Base-by-base conservation (phyloP, 768 basidiomycete species). In the Phanerodontia chrysosporium region DNA sequence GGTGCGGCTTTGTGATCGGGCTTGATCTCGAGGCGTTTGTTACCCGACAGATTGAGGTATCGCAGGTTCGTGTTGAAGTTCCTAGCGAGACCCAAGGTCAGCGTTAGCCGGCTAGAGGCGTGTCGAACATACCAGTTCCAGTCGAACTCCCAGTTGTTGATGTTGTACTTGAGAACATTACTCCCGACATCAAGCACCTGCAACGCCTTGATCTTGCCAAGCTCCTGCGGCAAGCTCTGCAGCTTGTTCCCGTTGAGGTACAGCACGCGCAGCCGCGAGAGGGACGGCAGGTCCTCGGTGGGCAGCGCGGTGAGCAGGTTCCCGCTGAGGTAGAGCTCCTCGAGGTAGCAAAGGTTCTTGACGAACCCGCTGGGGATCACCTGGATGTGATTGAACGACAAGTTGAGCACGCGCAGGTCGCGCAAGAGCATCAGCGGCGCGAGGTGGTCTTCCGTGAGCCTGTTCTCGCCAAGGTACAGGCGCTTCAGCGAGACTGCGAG, bases 81-180 rank as follows among this genome's bases (percentile, higher is more conserved):
- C 95, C 96, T 97, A 63, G 7, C 13, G 9, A 16, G 22, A 54
- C n/a, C n/a, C n/a, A 27, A 36, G 61, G n/a, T 45, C 45, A 49
- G 29, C n/a, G n/a, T n/a, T n/a, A n/a, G n/a, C n/a, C n/a, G n/a
- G n/a, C n/a, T n/a, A n/a, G n/a, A n/a, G n/a, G n/a, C n/a, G n/a
- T n/a, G n/a, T n/a, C n/a, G n/a, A 12, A 49, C 84, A 51, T 63
- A 96, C 96, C 97, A 98, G 70, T 99, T 98, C 95, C 95, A 98
- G 74, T 99, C 97, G 72, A 95, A 98, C 70, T 96, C 92, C 89
- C 89, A 95, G 67, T 99, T 99, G 65, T 92, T 90, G 65, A 97
- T 94, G 70, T 98, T 99, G 74, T 98, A 98, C 80, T 90, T 92
- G 73, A 99, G 77, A 55, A 85, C 73, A 70, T 99, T 99, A 70